phyloP scores from a whole-genome alignment of 352 stramenopile species.

The Detonula confervacea region DNA sequence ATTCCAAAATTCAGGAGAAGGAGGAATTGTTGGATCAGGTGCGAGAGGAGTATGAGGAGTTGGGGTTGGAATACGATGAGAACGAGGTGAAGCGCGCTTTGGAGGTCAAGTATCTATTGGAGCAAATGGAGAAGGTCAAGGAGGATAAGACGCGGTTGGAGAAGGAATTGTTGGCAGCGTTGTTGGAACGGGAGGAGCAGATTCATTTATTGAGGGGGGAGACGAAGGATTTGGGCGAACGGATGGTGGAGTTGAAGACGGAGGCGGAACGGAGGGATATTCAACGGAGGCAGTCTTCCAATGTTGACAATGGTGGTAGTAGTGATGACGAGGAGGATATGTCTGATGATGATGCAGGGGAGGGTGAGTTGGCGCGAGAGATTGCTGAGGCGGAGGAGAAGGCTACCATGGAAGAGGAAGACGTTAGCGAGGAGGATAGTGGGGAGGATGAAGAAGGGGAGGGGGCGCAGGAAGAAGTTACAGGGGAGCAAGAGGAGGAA shows the following conservation, averaged over 20 bases:
- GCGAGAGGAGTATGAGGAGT: conserved; percentile 65
- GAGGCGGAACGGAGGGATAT: not conserved
- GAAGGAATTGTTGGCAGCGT: conserved; percentile 60
- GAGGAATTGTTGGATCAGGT: conserved; percentile 58
- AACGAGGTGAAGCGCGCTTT: conserved; percentile 49
- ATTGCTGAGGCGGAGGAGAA: not conserved
- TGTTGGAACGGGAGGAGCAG: conserved; percentile 61
- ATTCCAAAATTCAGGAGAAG: conserved; percentile 59
- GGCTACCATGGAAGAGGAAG: no score
- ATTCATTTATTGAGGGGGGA: conserved; percentile 55
- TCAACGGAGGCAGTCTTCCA: not conserved
- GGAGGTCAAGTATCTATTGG: conserved; percentile 44
- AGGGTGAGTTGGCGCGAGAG: not conserved
- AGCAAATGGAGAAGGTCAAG: conserved; percentile 57
- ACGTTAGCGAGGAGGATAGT: not conserved
- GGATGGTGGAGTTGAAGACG: conserved; percentile 29
- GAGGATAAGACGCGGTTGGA: conserved; percentile 49
- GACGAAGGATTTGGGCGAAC: conserved; percentile 22
- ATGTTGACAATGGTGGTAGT: no score
- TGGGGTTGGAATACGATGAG: conserved; percentile 73
- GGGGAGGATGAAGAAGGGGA: not conserved
- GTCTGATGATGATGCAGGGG: not conserved
- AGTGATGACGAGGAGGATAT: not conserved
- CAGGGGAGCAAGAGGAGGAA: not conserved
- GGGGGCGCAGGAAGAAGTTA: not conserved